phyloP scores from a whole-genome alignment of 768 basidiomycete species.

The Podaxis sp. region DNA sequence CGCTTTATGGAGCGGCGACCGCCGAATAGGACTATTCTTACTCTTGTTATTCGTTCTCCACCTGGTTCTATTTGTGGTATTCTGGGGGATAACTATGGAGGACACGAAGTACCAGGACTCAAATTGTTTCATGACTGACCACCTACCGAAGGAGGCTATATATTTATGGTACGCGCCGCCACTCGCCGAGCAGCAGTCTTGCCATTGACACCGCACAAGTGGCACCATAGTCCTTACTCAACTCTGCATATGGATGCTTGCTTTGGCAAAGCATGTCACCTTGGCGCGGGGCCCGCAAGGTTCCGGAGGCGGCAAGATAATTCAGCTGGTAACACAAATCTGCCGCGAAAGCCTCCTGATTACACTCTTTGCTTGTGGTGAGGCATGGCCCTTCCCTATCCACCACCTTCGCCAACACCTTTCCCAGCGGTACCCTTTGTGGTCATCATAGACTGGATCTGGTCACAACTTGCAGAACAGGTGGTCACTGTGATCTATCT shows the following conservation, averaged over 20 bases:
- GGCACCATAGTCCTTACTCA: neutral
- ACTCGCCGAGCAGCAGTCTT: neutral
- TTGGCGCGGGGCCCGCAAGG: neutral
- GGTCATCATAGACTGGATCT: neutral
- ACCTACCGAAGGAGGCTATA: neutral
- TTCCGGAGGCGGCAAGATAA: too few species aligned
- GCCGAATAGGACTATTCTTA: neutral
- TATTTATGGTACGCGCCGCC: neutral
- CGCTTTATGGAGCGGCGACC: neutral
- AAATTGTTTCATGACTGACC: neutral
- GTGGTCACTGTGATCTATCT: neutral
- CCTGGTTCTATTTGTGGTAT: neutral
- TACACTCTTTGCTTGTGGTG: neutral
- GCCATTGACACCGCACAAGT: neutral
- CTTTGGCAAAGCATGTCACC: neutral
- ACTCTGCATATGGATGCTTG: neutral
- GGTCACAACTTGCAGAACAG: neutral
- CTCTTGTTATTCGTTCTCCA: neutral
- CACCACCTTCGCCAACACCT: neutral
- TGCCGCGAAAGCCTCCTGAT: slow-evolving; percentile 1
- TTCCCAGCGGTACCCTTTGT: neutral
- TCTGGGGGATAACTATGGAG: neutral
- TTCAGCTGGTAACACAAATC: neutral
- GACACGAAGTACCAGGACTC: neutral
- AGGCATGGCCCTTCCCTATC: neutral